A percentile compares a stretch with the other conserved stretches of the same genome.
Evolutionary conservation across 2,329 filamentous ascomycete species (phyloP).

Genomic region (Claviceps pusilla): DNA sequence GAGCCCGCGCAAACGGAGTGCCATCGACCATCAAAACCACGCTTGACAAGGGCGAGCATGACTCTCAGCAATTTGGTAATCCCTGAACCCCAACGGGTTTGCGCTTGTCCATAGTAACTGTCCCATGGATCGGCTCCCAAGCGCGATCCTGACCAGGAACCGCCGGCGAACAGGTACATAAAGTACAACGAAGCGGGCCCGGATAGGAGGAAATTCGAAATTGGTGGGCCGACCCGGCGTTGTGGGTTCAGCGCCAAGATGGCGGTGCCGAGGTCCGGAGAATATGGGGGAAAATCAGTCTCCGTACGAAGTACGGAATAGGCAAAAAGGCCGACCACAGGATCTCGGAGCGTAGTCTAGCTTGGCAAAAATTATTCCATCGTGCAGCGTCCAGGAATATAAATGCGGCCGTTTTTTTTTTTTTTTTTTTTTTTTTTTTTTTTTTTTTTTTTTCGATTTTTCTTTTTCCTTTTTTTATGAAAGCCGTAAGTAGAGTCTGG

Average conservation of each 20-base stretch:
- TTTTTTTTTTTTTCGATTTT: too few relatives aligned
- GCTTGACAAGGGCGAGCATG: background rate
- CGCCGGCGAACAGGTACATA: background rate
- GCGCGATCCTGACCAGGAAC: background rate
- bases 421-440: too few relatives aligned
- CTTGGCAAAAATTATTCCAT: background rate
- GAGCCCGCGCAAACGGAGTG: background rate
- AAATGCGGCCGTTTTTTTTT: background rate
- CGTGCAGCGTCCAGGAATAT: background rate
- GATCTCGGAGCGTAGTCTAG: background rate
- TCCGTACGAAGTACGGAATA: background rate
- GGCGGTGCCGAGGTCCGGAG: constrained; percentile 3
- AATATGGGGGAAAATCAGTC: background rate
- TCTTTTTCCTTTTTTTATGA: too few relatives aligned
- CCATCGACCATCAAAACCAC: background rate
- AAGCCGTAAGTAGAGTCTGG: too few relatives aligned
- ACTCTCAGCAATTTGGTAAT: background rate
- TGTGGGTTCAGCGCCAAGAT: background rate
- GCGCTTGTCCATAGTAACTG: background rate
- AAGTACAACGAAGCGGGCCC: background rate
- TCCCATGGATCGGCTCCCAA: background rate
- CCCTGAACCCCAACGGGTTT: background rate
- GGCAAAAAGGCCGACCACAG: background rate
- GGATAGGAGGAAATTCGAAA: background rate
- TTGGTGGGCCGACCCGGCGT: background rate